Percentiles rank a stretch among this genome's conserved stretches.
phyloP scores from a whole-genome alignment of 805 yeast genomes.

The Pichia nanzhaoensis region DNA sequence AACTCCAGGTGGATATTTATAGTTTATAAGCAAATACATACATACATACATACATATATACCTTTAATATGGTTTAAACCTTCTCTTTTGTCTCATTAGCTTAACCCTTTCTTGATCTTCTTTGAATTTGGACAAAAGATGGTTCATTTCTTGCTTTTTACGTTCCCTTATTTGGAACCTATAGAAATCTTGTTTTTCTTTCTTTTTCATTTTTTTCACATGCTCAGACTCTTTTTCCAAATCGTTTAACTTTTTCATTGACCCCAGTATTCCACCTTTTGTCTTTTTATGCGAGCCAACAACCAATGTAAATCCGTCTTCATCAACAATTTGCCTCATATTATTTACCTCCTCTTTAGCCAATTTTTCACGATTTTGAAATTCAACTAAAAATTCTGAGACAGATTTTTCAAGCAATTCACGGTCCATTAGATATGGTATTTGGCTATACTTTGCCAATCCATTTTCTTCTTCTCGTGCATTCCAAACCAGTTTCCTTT shows the following conservation, averaged over 20 bases:
- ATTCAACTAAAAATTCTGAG: slow-evolving; percentile 54
- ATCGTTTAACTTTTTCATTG: slow-evolving; percentile 28
- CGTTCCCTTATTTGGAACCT: slow-evolving; percentile 92
- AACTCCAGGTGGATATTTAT: slow-evolving; percentile 40
- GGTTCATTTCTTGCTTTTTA: slow-evolving; percentile 89
- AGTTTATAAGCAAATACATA: slow-evolving; percentile 2
- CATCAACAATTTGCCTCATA: slow-evolving; percentile 67
- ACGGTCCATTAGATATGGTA: slow-evolving; percentile 39
- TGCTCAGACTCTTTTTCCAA: slow-evolving; percentile 30
- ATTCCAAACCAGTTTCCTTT: slow-evolving; percentile 35
- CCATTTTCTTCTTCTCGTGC: slow-evolving; percentile 25
- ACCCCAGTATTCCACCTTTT: slow-evolving; percentile 60
- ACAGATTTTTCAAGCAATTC: slow-evolving; percentile 50
- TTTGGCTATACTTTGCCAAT: slow-evolving; percentile 36
- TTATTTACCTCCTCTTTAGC: slow-evolving; percentile 48
- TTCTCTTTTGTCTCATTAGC: slow-evolving; percentile 69
- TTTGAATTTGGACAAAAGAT: slow-evolving; percentile 73
- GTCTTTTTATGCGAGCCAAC: slow-evolving; percentile 84
- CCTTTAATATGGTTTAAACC: slow-evolving; percentile 73
- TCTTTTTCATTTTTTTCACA: slow-evolving; percentile 52
- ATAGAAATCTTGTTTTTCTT: slow-evolving; percentile 87
- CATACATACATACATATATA: not conserved
- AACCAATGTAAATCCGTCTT: slow-evolving; percentile 89
- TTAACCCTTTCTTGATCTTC: slow-evolving; percentile 84
- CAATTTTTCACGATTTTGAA: slow-evolving; percentile 63